Conservation (phyloP, 2,329 filamentous ascomycete genomes). For the Pestalotiopsis sp. region DNA sequence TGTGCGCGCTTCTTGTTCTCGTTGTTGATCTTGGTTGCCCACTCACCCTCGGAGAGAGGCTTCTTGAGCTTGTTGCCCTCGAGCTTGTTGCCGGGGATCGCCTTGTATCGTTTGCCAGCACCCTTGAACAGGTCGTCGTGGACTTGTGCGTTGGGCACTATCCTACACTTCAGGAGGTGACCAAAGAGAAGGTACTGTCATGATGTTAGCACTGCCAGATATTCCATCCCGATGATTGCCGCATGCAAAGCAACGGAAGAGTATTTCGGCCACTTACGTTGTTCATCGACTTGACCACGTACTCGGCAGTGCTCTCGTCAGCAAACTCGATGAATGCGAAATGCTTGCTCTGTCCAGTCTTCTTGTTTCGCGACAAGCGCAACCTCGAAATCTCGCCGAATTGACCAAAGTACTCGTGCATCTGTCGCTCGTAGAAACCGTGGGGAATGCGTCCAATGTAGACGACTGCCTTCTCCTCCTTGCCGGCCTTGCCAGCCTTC, state of each 20-base stretch:
- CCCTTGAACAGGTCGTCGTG: conserved; percentile 87
- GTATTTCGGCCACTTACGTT: conserved; percentile 46
- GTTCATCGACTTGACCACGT: conserved; percentile 95
- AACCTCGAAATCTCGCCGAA: conserved; percentile 82
- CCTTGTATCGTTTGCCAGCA: conserved; percentile 87
- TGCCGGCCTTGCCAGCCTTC: conserved; percentile 41
- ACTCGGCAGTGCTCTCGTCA: conserved; percentile 76
- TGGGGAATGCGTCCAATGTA: conserved; percentile 86
- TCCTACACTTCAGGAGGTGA: conserved; percentile 87
- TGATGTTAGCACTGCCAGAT: not conserved
- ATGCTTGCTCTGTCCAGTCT: conserved; percentile 89
- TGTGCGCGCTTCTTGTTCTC: conserved; percentile 72
- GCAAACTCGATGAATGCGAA: conserved; percentile 93
- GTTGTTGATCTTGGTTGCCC: conserved; percentile 73
- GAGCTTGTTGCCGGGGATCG: conserved; percentile 85
- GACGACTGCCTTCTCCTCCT: conserved; percentile 72
- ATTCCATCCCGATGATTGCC: conserved; percentile 11
- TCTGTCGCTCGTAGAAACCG: conserved; percentile 96
- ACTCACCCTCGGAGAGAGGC: conserved; percentile 73
- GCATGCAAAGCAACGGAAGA: conserved; percentile 16
- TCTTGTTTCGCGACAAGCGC: conserved; percentile 86
- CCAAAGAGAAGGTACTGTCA: conserved; percentile 81
- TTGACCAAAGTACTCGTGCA: conserved; percentile 90
- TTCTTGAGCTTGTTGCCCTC: conserved; percentile 74
- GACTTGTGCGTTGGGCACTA: conserved; percentile 74